phyloP scores from a whole-genome alignment of 192 early-diverging fungal genomes.

The Coemansia sp. region DNA sequence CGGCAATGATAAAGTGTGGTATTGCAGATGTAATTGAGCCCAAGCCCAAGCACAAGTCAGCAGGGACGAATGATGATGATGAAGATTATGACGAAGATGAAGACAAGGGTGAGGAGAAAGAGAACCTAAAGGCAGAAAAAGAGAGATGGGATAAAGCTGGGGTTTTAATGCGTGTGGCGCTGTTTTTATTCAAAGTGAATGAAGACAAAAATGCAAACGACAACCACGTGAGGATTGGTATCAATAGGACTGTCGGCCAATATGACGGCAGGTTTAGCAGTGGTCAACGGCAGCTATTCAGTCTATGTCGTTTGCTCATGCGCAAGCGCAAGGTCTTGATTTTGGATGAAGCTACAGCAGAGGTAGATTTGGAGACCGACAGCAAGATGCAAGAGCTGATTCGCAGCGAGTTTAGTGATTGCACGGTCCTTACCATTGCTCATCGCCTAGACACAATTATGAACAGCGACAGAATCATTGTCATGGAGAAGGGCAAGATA shows the following conservation, averaged over 20 bases:
- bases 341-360: constrained; percentile 68
- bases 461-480: constrained; percentile 60
- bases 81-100: neutral
- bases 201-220: too few relatives aligned
- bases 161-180: neutral
- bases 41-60: neutral
- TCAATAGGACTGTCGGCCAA: neutral
- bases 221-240: neutral
- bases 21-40: neutral
- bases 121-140: neutral
- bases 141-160: neutral
- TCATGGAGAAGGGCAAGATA: constrained; percentile 35
- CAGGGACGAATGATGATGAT: neutral
- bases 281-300: constrained; percentile 64
- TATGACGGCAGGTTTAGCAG: constrained; percentile 41
- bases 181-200: neutral
- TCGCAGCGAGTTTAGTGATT: constrained; percentile 51
- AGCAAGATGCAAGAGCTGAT: constrained; percentile 29
- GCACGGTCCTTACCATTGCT: constrained; percentile 61
- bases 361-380: constrained; percentile 49
- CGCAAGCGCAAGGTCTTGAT: constrained; percentile 57
- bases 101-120: constrained; percentile 31
- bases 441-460: constrained; percentile 69
- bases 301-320: constrained; percentile 60
- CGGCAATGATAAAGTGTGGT: constrained; percentile 44